Percentiles rank a stretch among this genome's conserved stretches.
phyloP scores from a whole-genome alignment of 257 asterid species.

The Salvia hispanica region DNA sequence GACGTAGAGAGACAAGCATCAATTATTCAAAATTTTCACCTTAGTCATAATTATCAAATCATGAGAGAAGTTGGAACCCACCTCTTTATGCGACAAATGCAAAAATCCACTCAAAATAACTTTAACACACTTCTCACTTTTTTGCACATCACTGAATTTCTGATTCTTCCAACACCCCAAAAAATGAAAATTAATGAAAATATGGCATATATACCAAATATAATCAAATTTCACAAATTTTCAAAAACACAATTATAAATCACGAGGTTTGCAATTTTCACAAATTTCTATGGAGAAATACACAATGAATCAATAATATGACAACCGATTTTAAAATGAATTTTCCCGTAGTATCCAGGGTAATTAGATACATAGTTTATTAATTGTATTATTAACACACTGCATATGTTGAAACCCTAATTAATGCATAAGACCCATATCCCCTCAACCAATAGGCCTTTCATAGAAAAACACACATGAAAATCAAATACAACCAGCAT shows the following conservation, averaged over 20 bases:
- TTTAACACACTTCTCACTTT: constrained; percentile 27
- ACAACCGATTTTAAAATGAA: too few relatives aligned
- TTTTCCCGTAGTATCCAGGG: background rate
- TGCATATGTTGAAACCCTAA: background rate
- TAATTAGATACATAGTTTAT: background rate
- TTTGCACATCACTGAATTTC: constrained; percentile 23
- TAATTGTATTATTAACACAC: background rate
- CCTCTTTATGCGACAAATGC: constrained; percentile 30
- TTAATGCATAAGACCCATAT: background rate
- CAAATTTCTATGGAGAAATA: too few relatives aligned
- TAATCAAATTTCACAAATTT: too few relatives aligned
- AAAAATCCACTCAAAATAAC: constrained; percentile 27
- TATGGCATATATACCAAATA: too few relatives aligned
- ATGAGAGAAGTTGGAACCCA: constrained; percentile 11
- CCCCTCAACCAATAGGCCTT: constrained; percentile 16
- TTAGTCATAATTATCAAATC: too few relatives aligned
- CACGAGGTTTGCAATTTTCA: too few relatives aligned
- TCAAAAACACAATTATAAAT: too few relatives aligned
- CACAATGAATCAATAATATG: too few relatives aligned
- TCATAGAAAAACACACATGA: background rate
- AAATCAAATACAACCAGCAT: background rate
- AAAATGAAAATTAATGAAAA: too few relatives aligned
- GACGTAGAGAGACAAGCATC: constrained; percentile 14
- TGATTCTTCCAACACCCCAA: constrained; percentile 21
- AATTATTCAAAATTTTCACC: constrained; percentile 25